phyloP scores from a whole-genome alignment of 352 stramenopile genomes.

The Stephanocyclus meneghinianus region DNA sequence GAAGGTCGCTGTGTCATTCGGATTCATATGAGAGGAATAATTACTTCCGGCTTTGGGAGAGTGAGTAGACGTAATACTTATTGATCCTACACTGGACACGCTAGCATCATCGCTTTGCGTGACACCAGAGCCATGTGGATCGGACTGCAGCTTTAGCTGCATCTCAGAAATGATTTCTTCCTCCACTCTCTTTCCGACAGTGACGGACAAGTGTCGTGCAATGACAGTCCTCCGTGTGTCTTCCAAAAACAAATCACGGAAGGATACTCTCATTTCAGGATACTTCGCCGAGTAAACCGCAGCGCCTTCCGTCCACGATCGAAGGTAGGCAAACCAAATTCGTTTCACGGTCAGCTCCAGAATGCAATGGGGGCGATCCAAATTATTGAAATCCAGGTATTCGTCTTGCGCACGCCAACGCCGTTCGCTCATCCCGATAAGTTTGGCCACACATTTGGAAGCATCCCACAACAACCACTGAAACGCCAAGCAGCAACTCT shows the following conservation, averaged over 20 bases:
- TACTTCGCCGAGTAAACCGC: conserved; percentile 53
- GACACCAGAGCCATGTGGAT: conserved; percentile 16
- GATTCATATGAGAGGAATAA: conserved; percentile 2
- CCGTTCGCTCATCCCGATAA: conserved; percentile 39
- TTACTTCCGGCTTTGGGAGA: neutral
- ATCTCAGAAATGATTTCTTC: conserved; percentile 54
- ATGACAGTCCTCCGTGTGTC: conserved; percentile 22
- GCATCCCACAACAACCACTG: conserved; percentile 62
- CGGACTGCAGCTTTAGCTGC: conserved; percentile 31
- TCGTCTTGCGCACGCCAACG: conserved; percentile 6
- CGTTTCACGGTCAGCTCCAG: conserved; percentile 45
- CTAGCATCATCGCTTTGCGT: neutral
- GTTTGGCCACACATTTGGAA: conserved; percentile 43
- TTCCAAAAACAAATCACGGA: conserved; percentile 74
- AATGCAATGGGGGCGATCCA: conserved; percentile 25
- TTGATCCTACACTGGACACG: neutral
- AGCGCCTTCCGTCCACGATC: conserved; percentile 62
- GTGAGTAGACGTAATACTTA: neutral
- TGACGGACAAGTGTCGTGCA: conserved; percentile 50
- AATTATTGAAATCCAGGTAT: conserved; percentile 10
- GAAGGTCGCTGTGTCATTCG: conserved; percentile 11
- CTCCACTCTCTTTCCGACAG: conserved; percentile 48
- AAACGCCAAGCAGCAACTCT: conserved; percentile 66
- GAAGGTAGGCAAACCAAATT: conserved; percentile 69
- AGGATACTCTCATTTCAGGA: conserved; percentile 72